These are phyloP conservation scores for Eremochloa ophiuroides DNA, from an alignment of 176 grass and related monocot genomes.

Conservation along the genomic window DNA sequence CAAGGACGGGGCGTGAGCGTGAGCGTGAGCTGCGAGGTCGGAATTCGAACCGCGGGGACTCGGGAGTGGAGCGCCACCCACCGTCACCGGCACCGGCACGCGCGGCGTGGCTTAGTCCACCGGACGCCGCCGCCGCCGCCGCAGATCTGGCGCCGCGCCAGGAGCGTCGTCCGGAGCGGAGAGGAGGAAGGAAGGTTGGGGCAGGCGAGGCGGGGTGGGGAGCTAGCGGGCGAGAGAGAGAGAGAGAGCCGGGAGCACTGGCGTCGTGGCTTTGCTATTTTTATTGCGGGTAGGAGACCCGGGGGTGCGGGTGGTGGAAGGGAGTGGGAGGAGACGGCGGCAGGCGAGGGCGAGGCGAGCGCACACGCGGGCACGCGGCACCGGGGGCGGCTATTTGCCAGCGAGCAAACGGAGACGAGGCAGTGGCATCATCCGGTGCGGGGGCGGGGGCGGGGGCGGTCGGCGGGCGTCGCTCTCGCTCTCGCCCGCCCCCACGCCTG, in stretches of 20 bases:
- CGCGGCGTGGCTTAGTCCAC: background rate
- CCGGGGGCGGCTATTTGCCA: background rate
- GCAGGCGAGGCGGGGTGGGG: background rate
- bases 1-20: background rate
- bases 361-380: background rate
- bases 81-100: background rate
- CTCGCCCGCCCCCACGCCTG: background rate
- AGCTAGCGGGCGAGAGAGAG: background rate
- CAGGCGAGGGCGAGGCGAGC: background rate
- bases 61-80: background rate
- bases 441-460: background rate
- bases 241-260: background rate
- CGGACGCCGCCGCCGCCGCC: background rate
- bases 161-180: background rate
- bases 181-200: no score
- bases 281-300: conserved; percentile 10
- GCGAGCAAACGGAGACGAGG: background rate
- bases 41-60: background rate
- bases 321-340: background rate
- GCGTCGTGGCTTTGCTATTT: conserved; percentile 15
- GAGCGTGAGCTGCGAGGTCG: background rate
- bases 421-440: background rate
- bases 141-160: conserved; percentile 20
- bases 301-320: background rate
- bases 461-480: background rate